phyloP scores from a whole-genome alignment of 2,329 filamentous ascomycete species.

The Paraphoma chrysanthemicola region DNA sequence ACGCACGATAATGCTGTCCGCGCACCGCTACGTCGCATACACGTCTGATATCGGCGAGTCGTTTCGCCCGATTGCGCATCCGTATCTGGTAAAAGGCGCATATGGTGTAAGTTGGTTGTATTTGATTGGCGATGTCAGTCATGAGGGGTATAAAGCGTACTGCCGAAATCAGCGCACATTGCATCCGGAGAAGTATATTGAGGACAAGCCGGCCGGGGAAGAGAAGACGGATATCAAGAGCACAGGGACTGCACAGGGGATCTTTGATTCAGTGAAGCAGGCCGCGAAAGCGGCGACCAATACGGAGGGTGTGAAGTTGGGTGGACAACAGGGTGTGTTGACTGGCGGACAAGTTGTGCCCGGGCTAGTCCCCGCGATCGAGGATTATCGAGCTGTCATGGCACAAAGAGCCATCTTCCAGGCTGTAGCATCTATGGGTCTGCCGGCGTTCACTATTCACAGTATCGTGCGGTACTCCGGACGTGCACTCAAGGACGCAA shows the following conservation, averaged over 20 bases:
- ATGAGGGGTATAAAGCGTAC: conserved; percentile 97
- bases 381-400: conserved; percentile 93
- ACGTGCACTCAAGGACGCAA: conserved; percentile 79
- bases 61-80: conserved; percentile 91
- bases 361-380: conserved; percentile 70
- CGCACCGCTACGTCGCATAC: conserved; percentile 96
- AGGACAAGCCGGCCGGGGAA: conserved; percentile 4
- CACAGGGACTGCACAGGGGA: conserved; percentile 1
- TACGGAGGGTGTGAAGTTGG: conserved; percentile 30
- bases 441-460: conserved; percentile 94
- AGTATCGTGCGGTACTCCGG: conserved; percentile 91
- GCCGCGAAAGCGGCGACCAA: conserved; percentile 30
- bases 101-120: conserved; percentile 96
- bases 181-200: conserved; percentile 65
- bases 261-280: conserved; percentile 28
- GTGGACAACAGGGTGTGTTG: conserved; percentile 20
- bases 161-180: conserved; percentile 79
- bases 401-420: conserved; percentile 91
- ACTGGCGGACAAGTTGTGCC: conserved; percentile 37
- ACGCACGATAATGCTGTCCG: conserved; percentile 85
- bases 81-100: conserved; percentile 77
- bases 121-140: conserved; percentile 84
- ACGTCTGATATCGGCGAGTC: conserved; percentile 96
- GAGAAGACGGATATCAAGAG: conserved; percentile 40
- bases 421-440: conserved; percentile 86